These are phyloP conservation scores for Suhomyces kilbournensis DNA, from an alignment of 805 yeast species.

Conservation along the genomic window DNA sequence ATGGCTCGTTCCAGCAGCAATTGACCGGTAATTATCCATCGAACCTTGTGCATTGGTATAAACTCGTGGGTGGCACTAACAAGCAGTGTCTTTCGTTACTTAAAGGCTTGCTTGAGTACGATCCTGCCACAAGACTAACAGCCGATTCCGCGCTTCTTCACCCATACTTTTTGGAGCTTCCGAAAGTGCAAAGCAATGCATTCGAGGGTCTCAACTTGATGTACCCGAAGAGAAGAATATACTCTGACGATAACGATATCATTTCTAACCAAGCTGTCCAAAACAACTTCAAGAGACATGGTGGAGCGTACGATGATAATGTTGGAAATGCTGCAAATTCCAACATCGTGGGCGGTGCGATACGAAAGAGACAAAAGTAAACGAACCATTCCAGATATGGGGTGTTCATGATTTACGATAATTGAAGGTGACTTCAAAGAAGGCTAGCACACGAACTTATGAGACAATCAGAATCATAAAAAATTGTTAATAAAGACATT, in stretches of 20 bases:
- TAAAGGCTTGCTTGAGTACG: constrained; percentile 67
- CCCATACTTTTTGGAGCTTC: constrained; percentile 70
- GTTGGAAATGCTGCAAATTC: constrained; percentile 9
- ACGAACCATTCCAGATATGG: not conserved
- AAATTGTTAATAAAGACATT: not conserved
- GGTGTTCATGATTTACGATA: not conserved
- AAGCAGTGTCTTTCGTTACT: constrained; percentile 65
- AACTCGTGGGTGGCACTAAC: constrained; percentile 73
- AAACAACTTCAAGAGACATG: constrained; percentile 27
- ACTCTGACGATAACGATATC: constrained; percentile 83
- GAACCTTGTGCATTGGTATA: constrained; percentile 81
- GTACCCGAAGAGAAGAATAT: constrained; percentile 85
- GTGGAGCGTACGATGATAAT: constrained; percentile 14
- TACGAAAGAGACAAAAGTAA: constrained; percentile 27
- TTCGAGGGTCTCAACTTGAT: constrained; percentile 71
- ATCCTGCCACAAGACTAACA: constrained; percentile 75
- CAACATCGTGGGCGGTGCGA: not conserved
- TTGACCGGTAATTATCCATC: constrained; percentile 58
- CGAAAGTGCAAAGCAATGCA: constrained; percentile 69
- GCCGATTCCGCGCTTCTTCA: constrained; percentile 76
- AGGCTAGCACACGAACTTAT: too few species aligned
- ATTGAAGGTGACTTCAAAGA: not conserved
- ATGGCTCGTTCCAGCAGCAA: constrained; percentile 46
- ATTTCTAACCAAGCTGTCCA: constrained; percentile 26
- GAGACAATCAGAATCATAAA: not conserved